Base-by-base conservation (phyloP, 768 basidiomycete genomes). In the Russula brevipes region DNA sequence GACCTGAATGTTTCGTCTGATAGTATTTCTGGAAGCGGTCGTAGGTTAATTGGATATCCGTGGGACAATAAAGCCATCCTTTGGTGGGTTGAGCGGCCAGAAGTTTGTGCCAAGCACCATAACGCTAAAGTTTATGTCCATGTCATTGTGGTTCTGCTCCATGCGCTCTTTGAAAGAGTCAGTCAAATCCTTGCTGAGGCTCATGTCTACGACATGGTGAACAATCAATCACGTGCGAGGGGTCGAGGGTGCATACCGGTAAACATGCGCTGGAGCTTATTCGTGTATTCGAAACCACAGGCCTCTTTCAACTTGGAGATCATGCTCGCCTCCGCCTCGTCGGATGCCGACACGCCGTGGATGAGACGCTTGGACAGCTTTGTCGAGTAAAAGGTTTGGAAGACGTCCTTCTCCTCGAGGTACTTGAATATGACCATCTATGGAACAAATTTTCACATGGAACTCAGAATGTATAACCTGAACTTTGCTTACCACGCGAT, bases 401-500 rank as follows among this genome's bases (percentile, higher is more conserved):
- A 99, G 12, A 98, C 92, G 68, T 99, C 96, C 79, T 97, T 97
- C 80, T 98, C 95, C 73, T 95, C 93, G 69, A 98, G 89, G 76
- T 97, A 98, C 73, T 94, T 94, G 89, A 99, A 97, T 54, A 98
- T 78, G 14, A 91, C 81, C 94, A 98, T 97, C 96, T 98, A 71
- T 2, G 66, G 42, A 55, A 39, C 14, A 33, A 42, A 24, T 57
- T 47, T 54, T 58, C 50, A 62, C 36, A 49, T n/a, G 19, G 35
- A 33, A 6, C 11, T 45, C 41, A 46, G 17, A 12, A 51, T 4
- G 7, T 11, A 54, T 8, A 4, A n/a, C 38, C 31, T 19, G 30
- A 41, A 69, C 35, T 8, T 16, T 11, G 76, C 88, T 55, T 73
- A 96, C 95, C 71, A 94, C 91, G 68, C 93, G 89, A 73, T 93